These are phyloP conservation scores for Mesostigma viride DNA, from an alignment of 139 green algal species.

Conservation along the genomic window DNA sequence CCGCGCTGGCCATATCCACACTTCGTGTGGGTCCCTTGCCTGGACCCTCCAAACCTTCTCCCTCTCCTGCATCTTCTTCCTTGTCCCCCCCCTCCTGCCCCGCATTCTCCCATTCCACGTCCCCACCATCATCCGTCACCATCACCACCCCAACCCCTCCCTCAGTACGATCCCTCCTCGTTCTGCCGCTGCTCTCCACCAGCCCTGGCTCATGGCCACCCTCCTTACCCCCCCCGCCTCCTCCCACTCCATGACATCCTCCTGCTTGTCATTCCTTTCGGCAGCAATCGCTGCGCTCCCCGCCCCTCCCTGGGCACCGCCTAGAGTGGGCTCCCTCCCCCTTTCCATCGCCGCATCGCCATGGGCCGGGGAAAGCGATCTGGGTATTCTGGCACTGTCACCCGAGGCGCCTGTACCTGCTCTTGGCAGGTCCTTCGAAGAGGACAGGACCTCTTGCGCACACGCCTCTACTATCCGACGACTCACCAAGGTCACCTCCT, in stretches of 20 bases:
- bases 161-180: not conserved
- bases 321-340: too few species aligned
- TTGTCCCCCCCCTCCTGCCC: not conserved
- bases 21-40: too few species aligned
- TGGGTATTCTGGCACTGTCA: too few species aligned
- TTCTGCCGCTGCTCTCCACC: not conserved
- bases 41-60: not conserved
- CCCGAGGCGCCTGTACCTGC: too few species aligned
- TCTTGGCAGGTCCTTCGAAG: too few species aligned
- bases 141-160: not conserved
- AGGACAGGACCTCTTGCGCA: too few species aligned
- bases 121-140: not conserved
- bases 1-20: too few species aligned
- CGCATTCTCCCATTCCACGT: constrained; percentile 4
- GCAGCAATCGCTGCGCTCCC: not conserved
- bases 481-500: too few species aligned
- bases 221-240: not conserved
- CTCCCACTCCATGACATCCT: not conserved
- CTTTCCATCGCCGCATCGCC: too few species aligned
- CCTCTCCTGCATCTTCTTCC: not conserved
- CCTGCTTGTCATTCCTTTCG: not conserved
- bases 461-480: too few species aligned
- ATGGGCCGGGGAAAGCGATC: too few species aligned
- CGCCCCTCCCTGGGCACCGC: not conserved
- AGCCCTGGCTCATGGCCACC: not conserved